These are phyloP conservation scores for Sugiyamaella mastotermitis DNA, from an alignment of 805 yeast species.

Conservation along the genomic window DNA sequence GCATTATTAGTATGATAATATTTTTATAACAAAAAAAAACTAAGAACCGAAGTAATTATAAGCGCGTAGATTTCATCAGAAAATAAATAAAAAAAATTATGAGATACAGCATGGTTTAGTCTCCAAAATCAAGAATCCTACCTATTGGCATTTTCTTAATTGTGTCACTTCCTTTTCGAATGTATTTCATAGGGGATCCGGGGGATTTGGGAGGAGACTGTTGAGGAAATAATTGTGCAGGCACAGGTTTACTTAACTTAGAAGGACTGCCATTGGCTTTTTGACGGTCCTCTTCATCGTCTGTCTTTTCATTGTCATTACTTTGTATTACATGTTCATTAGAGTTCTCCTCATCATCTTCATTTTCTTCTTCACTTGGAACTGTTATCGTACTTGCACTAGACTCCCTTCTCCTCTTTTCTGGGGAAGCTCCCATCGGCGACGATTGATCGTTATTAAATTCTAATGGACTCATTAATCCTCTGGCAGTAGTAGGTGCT, in stretches of 20 bases:
- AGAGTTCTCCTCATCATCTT: too few species aligned
- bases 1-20: too few species aligned
- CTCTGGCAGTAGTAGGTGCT: constrained; percentile 4
- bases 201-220: constrained; percentile 1
- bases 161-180: constrained; percentile 10
- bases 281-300: constrained; percentile 13
- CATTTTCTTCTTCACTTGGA: constrained; percentile 28
- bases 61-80: too few species aligned
- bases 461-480: constrained; percentile 23
- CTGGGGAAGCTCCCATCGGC: constrained; percentile 9
- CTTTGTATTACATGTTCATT: constrained; percentile 2
- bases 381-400: constrained; percentile 32
- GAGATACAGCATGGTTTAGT: not conserved
- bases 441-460: constrained; percentile 7
- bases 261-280: too few species aligned
- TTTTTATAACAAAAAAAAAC: too few species aligned
- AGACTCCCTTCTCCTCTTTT: constrained; percentile 29
- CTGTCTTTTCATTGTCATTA: constrained; percentile 3
- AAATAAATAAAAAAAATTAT: not conserved
- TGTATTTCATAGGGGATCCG: constrained; percentile 16
- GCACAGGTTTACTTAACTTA: too few species aligned
- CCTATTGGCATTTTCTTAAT: constrained; percentile 13
- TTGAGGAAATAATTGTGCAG: not conserved
- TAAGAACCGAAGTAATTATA: too few species aligned
- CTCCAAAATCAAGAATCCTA: constrained; percentile 12